Base-by-base conservation (phyloP, 2,329 filamentous ascomycete genomes). In the Sarocladium kiliense region DNA sequence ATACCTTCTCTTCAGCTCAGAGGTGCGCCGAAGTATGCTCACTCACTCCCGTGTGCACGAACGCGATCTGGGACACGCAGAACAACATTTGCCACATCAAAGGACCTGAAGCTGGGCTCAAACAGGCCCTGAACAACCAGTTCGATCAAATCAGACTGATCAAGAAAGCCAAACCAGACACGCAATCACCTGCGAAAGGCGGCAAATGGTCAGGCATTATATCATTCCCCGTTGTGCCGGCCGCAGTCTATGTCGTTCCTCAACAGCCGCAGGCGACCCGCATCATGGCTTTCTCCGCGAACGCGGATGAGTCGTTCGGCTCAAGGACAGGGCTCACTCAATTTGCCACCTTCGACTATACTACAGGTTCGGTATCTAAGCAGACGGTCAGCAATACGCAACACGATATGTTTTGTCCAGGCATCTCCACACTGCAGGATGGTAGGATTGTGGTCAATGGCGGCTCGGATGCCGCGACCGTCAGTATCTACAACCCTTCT, bases 341-440 rank as follows among this genome's bases (percentile, higher is more conserved):
- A 18, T 39, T 39, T n/a, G 36, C 36, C 9, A 11, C 36, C 9
- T 39, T 39, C 16, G 36, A 39, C 36, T 39, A 39, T n/a, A 39
- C 7, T 5, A 9, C 7, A 5, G 63, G 65, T 53, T 57, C 59
- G 23, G 57, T 70, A 9, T 63, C 66, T 18, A 41, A 65, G n/a
- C 63, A 62, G 18, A 65, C 64, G 27, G 65, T 73, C 7, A 64
- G 66, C 44, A 63, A 77, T 56, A 80, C 76, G 0, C 60, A 71
- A 3, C 76, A 80, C 59, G 77, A 80, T 60, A 81, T 81, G 78
- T 81, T 81, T 58, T 82, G 80, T 60, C 79, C 80, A 0, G 80
- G 79, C 2, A 78, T 82, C 51, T 76, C 73, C 9, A 65, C 76
- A 9, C 75, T 78, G 55, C 71, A 71, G n/a, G 66, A 74, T 9